Evolutionary conservation across 1,284 basidiomycete species (phyloP).

Genomic region (Ustilago lituana): DNA sequence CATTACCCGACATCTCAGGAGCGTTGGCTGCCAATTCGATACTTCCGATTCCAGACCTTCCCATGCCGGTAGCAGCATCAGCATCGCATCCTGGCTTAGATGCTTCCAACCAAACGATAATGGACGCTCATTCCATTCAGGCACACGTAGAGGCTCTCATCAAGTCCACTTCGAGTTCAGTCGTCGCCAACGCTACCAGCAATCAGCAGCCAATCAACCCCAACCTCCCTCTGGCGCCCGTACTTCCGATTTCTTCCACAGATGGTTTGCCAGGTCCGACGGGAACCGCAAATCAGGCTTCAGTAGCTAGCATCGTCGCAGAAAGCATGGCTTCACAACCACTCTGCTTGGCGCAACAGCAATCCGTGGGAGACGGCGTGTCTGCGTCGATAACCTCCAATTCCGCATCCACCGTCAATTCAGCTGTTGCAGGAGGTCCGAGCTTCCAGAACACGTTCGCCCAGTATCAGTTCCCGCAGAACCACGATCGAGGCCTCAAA

Average conservation of each 20-base stretch:
- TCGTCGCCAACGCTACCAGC: conserved; percentile 4
- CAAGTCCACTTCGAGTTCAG: conserved; percentile 33
- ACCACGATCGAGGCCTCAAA: conserved; percentile 27
- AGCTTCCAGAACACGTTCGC: conserved; percentile 48
- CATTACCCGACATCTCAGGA: conserved; percentile 1
- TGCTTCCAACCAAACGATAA: conserved; percentile 5
- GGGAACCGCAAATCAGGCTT: too few species aligned
- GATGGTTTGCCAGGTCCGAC: background rate
- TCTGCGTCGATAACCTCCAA: background rate
- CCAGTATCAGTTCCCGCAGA: conserved; percentile 44
- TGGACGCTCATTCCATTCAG: conserved; percentile 40
- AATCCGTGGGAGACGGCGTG: background rate
- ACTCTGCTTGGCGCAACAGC: background rate
- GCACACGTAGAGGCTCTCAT: conserved; percentile 43
- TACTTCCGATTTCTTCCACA: background rate
- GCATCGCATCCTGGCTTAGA: conserved; percentile 1
- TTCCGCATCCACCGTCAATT: conserved; percentile 2
- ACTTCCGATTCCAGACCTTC: background rate
- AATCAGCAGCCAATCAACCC: conserved; percentile 1
- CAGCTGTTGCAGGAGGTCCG: conserved; percentile 1
- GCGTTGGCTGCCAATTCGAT: background rate
- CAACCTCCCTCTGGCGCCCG: background rate
- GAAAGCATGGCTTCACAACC: background rate
- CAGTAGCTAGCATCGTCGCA: background rate
- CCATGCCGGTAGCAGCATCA: background rate